A percentile compares a stretch with the other conserved stretches of the same genome.
Evolutionary conservation across 805 yeast species (phyloP).

Genomic region (Hanseniaspora pseudoguilliermondii): DNA sequence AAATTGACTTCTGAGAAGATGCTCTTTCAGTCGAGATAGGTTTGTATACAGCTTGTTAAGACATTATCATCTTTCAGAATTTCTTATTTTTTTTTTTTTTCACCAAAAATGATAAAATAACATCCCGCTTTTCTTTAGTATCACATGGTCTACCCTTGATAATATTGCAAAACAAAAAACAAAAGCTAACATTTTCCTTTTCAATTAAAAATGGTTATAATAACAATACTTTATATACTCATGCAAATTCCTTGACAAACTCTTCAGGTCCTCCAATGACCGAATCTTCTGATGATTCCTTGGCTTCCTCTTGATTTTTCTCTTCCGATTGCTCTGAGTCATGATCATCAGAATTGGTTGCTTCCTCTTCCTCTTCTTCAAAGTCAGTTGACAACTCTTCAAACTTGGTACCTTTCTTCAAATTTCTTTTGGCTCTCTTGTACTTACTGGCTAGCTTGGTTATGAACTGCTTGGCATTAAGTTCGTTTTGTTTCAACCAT

Average conservation of each 20-base stretch:
- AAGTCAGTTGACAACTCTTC: conserved; percentile 22
- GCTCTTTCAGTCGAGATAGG: too few species aligned
- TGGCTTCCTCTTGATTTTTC: conserved; percentile 16
- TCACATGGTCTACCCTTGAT: too few species aligned
- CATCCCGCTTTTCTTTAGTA: too few species aligned
- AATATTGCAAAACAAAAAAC: too few species aligned
- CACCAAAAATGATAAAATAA: too few species aligned
- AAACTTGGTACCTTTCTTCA: conserved; percentile 14
- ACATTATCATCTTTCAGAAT: too few species aligned
- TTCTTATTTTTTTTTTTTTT: too few species aligned
- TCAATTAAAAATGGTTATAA: neutral
- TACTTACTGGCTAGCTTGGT: conserved; percentile 45
- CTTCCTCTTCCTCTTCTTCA: conserved; percentile 17
- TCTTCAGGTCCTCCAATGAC: conserved; percentile 12
- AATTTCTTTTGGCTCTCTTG: conserved; percentile 24
- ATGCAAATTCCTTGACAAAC: conserved; percentile 13
- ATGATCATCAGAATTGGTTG: conserved; percentile 17
- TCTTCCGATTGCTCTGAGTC: conserved; percentile 19
- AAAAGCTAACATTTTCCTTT: too few species aligned
- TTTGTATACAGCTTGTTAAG: too few species aligned
- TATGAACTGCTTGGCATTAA: conserved; percentile 84
- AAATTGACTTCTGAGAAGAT: too few species aligned
- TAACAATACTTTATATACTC: neutral
- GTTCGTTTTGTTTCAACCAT: conserved; percentile 93
- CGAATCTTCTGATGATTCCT: conserved; percentile 5